Base-by-base conservation (phyloP, 2,329 filamentous ascomycete genomes). In the Cercospora janseana region DNA sequence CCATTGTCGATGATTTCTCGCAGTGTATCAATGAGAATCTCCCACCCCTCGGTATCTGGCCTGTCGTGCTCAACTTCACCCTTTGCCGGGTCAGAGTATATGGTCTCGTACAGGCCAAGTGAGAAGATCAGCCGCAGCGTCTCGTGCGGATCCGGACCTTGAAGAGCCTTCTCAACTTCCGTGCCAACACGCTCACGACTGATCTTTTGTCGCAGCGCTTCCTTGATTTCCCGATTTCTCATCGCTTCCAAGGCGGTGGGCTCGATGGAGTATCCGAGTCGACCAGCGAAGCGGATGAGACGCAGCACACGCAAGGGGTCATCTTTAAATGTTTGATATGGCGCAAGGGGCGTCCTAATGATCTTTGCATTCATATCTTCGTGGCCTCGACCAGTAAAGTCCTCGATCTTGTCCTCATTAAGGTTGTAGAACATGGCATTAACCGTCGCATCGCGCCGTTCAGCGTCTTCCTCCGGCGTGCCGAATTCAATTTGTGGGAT, bases 361-460 rank as follows among this genome's bases (percentile, higher is more conserved):
- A 91, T 73, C 54, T 81, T 80, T 2, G 75, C 73, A 26, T 77
- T 68, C 81, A 97, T 82, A 64, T 97, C 92, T 6, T 79, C 66
- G 27, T 94, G 73, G 0, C 93, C 92, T 29, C 69, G 71, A 6
- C 79, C 79, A 0, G 89, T 94, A 54, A 94, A 86, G 66, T 98
- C 93, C 68, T 97, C 92, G 27, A 97, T 79, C 51, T 78, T 63
- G 26, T 81, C 79, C 1, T 85, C 89, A 63, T 91, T 83, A 29
- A 98, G 74, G 62, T 97, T 97, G 75, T 93, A 97, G 72, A 97
- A 97, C 56, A 98, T 80, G 18, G 93, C 89, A 67, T 98, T 98
- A 54, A 97, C 83, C 0, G 90, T 96, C 16, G 92, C 91, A 74
- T 98, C 92, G 40, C 92, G 83, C 16, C 92, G 83, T 59, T 90